Conservation (phyloP, 495 filamentous ascomycete genomes). For the Pyronema domesticum region DNA sequence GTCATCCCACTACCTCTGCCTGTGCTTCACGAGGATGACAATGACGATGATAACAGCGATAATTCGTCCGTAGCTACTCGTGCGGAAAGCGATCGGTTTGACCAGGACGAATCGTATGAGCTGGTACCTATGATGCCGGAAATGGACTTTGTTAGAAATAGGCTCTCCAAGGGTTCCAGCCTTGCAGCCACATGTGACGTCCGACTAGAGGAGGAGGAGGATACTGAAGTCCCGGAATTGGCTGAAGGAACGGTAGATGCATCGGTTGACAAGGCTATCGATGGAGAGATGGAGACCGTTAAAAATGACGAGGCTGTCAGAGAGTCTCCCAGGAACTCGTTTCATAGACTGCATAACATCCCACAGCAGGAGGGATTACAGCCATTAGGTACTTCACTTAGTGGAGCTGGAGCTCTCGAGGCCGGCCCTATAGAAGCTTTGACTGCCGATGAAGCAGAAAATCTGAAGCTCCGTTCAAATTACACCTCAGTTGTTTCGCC, state of each 20-base stretch:
- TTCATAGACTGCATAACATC: no score
- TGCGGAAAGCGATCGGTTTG: conserved; percentile 31
- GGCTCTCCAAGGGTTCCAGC: conserved; percentile 11
- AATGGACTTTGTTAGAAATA: not conserved
- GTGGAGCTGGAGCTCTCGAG: no score
- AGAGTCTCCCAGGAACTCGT: no score
- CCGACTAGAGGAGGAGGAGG: conserved; percentile 20
- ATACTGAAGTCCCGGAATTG: conserved; percentile 6
- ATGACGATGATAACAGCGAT: conserved; percentile 31
- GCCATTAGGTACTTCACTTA: no score
- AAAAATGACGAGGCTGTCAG: no score
- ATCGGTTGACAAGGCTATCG: not conserved
- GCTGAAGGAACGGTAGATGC: not conserved
- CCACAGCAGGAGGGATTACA: no score
- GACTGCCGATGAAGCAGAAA: not conserved
- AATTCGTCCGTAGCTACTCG: conserved; percentile 44
- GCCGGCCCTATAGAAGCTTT: not conserved
- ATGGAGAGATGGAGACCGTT: no score
- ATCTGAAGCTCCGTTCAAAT: not conserved
- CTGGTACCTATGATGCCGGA: not conserved
- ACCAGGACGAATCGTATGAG: conserved; percentile 7
- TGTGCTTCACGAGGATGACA: conserved; percentile 29
- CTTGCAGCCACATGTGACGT: conserved; percentile 20
- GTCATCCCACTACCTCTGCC: conserved; percentile 45
- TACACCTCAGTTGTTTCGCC: not conserved